These are phyloP conservation scores for Hansfordia pulvinata DNA, from an alignment of 2,329 filamentous ascomycete species.

Conservation along the genomic window DNA sequence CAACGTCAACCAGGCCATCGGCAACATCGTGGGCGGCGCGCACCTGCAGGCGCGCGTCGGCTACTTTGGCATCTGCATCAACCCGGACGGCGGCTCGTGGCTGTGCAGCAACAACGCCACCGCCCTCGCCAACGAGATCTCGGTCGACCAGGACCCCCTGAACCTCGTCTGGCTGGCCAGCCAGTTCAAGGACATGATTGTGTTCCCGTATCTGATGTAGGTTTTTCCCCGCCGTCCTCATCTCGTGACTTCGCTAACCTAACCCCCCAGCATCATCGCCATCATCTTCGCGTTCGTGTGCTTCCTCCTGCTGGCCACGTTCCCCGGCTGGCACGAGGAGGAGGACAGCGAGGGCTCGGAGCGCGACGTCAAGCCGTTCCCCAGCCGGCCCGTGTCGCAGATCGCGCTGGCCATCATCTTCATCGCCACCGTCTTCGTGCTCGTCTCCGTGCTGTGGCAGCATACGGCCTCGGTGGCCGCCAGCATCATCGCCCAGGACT, in stretches of 20 bases:
- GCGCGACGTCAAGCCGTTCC: constrained; percentile 87
- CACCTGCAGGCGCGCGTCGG: constrained; percentile 83
- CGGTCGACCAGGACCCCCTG: constrained; percentile 83
- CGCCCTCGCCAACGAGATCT: constrained; percentile 76
- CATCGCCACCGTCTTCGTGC: constrained; percentile 54
- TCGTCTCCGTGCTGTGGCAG: constrained; percentile 75
- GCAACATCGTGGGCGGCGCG: constrained; percentile 78
- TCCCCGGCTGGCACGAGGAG: constrained; percentile 95
- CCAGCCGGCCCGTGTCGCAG: constrained; percentile 82
- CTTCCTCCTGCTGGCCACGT: constrained; percentile 87
- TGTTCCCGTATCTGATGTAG: constrained; percentile 92
- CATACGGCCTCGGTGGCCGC: constrained; percentile 95
- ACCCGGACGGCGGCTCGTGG: constrained; percentile 79
- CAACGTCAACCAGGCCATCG: constrained; percentile 70
- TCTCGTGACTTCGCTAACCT: neutral
- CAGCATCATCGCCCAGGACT: constrained; percentile 59
- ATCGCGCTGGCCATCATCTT: constrained; percentile 88
- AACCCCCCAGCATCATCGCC: constrained; percentile 65
- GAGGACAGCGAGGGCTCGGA: constrained; percentile 68
- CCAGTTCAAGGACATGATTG: constrained; percentile 97
- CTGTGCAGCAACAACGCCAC: constrained; percentile 97
- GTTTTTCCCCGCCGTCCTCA: constrained; percentile 17
- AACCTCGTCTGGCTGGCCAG: constrained; percentile 95
- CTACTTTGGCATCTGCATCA: constrained; percentile 96
- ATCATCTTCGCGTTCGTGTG: constrained; percentile 96